Conservation (phyloP, 805 yeast species). For the Zygosaccharomyces kombuchaensis region DNA sequence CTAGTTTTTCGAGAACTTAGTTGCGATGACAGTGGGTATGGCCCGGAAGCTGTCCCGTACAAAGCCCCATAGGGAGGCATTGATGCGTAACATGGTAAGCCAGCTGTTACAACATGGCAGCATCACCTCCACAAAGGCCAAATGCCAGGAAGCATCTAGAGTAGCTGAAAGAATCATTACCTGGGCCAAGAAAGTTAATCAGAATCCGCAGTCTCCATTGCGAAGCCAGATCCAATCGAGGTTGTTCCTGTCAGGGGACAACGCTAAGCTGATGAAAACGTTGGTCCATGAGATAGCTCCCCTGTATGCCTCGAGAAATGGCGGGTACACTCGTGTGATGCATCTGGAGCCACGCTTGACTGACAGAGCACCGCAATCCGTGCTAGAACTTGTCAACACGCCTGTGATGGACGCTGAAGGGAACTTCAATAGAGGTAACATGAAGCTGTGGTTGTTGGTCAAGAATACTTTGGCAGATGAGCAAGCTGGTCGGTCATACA, state of each 20-base stretch:
- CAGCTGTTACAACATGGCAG: conserved; percentile 67
- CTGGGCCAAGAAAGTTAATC: conserved; percentile 43
- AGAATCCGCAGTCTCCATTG: conserved; percentile 10
- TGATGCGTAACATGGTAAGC: conserved; percentile 61
- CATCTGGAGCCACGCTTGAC: conserved; percentile 81
- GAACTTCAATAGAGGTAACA: conserved; percentile 28
- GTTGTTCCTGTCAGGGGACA: conserved; percentile 44
- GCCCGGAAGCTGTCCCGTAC: conserved; percentile 38
- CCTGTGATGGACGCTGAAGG: conserved; percentile 27
- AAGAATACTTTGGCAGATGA: conserved; percentile 26
- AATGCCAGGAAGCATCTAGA: conserved; percentile 66
- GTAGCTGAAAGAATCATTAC: conserved; percentile 61
- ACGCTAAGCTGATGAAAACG: conserved; percentile 53
- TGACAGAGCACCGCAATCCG: conserved; percentile 86
- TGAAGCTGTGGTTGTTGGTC: conserved; percentile 32
- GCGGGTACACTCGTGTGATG: conserved; percentile 84
- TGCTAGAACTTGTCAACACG: conserved; percentile 80
- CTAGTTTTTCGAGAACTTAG: neutral
- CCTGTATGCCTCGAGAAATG: conserved; percentile 57
- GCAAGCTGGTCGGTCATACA: conserved; percentile 18
- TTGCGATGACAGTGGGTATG: conserved; percentile 30
- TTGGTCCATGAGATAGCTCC: conserved; percentile 59
- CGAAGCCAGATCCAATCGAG: conserved; percentile 37
- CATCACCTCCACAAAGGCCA: conserved; percentile 67
- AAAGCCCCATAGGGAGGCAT: conserved; percentile 49